Percentiles rank a stretch among this genome's conserved stretches.
These are phyloP conservation scores for Lachancea fermentati DNA, from an alignment of 805 yeast species.

Conservation along the genomic window DNA sequence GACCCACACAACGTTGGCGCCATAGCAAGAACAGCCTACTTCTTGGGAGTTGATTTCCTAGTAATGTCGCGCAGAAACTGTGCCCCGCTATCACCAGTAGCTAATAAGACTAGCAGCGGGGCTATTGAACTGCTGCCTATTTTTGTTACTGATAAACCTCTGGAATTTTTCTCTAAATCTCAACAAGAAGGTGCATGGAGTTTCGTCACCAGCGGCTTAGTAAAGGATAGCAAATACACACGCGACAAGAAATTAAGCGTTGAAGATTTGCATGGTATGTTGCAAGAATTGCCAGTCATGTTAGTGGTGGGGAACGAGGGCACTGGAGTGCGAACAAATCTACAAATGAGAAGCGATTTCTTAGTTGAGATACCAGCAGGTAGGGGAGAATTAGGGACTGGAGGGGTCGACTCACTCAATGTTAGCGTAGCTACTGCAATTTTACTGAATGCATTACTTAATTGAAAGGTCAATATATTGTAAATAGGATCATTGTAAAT, in stretches of 20 bases:
- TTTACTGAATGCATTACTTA: slow-evolving; percentile 37
- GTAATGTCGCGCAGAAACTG: slow-evolving; percentile 64
- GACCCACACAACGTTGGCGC: slow-evolving; percentile 91
- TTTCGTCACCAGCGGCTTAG: slow-evolving; percentile 55
- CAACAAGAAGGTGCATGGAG: slow-evolving; percentile 58
- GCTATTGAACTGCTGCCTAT: slow-evolving; percentile 71
- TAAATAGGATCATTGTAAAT: slow-evolving; percentile 1
- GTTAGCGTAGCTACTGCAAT: slow-evolving; percentile 88
- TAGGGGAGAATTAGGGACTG: slow-evolving; percentile 7
- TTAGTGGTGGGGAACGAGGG: slow-evolving; percentile 85
- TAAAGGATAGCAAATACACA: slow-evolving; percentile 29
- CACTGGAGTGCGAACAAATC: slow-evolving; percentile 64
- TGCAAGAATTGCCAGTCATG: slow-evolving; percentile 52
- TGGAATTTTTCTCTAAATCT: slow-evolving; percentile 54
- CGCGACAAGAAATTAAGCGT: slow-evolving; percentile 35
- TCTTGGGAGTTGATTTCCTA: slow-evolving; percentile 75
- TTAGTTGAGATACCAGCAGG: slow-evolving; percentile 33
- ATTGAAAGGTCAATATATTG: slow-evolving; percentile 1
- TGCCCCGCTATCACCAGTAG: slow-evolving; percentile 71
- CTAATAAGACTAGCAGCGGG: slow-evolving; percentile 78
- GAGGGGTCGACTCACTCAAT: slow-evolving; percentile 67
- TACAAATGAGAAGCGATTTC: slow-evolving; percentile 53
- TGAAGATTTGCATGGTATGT: slow-evolving; percentile 40
- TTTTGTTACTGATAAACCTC: slow-evolving; percentile 51
- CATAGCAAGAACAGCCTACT: slow-evolving; percentile 71